These are phyloP conservation scores for Uronychia setigera DNA, from an alignment of 73 alveolate species.

Conservation along the genomic window DNA sequence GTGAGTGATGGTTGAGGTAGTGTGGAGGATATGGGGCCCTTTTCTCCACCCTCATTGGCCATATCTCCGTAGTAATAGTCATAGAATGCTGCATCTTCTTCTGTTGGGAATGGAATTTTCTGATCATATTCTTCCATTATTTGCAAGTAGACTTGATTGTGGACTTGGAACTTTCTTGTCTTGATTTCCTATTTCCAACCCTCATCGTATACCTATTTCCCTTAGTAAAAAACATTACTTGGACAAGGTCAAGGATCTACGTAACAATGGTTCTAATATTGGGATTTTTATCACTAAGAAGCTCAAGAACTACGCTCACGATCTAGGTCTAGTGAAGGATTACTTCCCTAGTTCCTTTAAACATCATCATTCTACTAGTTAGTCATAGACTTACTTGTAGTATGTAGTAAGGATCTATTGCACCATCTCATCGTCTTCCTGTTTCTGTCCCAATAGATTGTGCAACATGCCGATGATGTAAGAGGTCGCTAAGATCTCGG, in stretches of 20 bases:
- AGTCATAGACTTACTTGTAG: slow-evolving; percentile 51
- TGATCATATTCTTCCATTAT: slow-evolving; percentile 68
- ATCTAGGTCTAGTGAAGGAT: slow-evolving; percentile 71
- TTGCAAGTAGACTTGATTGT: slow-evolving; percentile 80
- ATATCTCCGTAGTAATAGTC: slow-evolving; percentile 13
- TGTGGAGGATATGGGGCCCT: too few relatives aligned
- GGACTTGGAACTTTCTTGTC: slow-evolving; percentile 76
- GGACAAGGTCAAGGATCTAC: slow-evolving; percentile 77
- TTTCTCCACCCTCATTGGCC: slow-evolving; percentile 9
- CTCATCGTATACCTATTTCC: slow-evolving; percentile 55
- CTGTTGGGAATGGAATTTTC: slow-evolving; percentile 38
- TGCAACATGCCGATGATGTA: slow-evolving; percentile 71
- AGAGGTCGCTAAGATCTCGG: slow-evolving; percentile 36
- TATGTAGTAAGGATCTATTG: slow-evolving; percentile 73
- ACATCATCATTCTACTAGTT: slow-evolving; percentile 48
- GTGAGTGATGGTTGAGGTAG: too few relatives aligned
- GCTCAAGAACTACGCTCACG: slow-evolving; percentile 76
- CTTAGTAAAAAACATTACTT: slow-evolving; percentile 33
- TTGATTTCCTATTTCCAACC: slow-evolving; percentile 83
- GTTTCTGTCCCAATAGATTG: slow-evolving; percentile 75
- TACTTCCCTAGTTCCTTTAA: slow-evolving; percentile 61
- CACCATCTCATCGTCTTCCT: slow-evolving; percentile 94
- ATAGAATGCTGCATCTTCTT: slow-evolving; percentile 28
- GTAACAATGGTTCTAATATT: slow-evolving; percentile 73
- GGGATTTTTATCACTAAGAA: slow-evolving; percentile 78